Conservation (phyloP, 306 rosid genomes). For the Geum urbanum region DNA sequence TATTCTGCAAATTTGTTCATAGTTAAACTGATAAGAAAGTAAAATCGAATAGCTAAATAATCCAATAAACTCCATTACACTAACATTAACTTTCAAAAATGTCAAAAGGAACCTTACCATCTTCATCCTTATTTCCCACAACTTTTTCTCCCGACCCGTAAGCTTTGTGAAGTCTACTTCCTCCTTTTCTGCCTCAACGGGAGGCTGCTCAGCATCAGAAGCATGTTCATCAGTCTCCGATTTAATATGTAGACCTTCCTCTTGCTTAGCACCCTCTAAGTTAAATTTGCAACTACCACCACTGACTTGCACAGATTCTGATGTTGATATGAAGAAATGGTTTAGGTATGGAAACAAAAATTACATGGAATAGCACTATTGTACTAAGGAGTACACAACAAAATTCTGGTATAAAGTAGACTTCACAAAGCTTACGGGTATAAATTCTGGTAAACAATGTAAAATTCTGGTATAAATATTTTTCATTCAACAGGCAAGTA, state of each 20-base stretch:
- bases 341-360: neutral
- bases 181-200: conserved; percentile 13
- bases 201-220: conserved; percentile 19
- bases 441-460: neutral
- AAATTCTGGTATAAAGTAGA: too few species aligned
- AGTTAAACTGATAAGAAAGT: neutral
- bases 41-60: neutral
- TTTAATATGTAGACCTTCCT: conserved; percentile 36
- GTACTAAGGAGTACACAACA: neutral
- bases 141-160: conserved; percentile 70
- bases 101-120: conserved; percentile 48
- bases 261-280: conserved; percentile 32
- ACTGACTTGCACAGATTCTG: conserved; percentile 46
- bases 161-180: conserved; percentile 28
- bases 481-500: neutral
- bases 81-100: neutral
- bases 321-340: conserved; percentile 14
- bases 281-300: conserved; percentile 33
- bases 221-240: conserved; percentile 21
- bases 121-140: conserved; percentile 80
- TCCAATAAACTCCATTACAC: conserved; percentile 1
- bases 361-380: neutral
- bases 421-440: too few species aligned
- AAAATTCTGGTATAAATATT: neutral
- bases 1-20: conserved; percentile 44